Evolutionary conservation across 441 rosid species (phyloP).

Genomic region (Gossypium lobatum): DNA sequence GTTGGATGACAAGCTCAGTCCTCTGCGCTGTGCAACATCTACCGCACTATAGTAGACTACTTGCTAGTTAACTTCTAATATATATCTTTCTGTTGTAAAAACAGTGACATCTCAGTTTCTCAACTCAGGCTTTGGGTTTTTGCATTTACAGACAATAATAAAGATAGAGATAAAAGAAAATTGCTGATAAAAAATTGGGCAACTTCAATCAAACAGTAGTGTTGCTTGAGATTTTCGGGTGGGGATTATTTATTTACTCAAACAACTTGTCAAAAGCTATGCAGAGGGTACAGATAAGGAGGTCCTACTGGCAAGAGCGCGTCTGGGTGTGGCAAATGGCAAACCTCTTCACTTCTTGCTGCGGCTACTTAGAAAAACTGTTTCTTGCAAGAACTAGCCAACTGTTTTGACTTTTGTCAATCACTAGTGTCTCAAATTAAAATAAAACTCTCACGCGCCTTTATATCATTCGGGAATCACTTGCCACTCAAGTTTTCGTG

Average conservation of each 20-base stretch:
- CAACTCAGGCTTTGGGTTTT: neutral
- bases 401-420: neutral
- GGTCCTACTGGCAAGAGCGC: constrained; percentile 3
- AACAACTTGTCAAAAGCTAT: constrained; percentile 12
- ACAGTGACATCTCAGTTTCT: neutral
- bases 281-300: neutral
- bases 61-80: neutral
- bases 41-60: neutral
- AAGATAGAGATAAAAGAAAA: neutral
- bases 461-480: neutral
- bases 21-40: neutral
- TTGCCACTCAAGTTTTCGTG: constrained; percentile 5
- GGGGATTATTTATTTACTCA: neutral
- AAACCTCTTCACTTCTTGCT: neutral
- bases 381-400: neutral
- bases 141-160: neutral
- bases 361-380: neutral
- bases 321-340: neutral
- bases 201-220: constrained; percentile 6
- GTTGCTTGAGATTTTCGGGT: neutral
- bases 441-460: constrained; percentile 8
- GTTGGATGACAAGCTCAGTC: neutral
- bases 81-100: neutral
- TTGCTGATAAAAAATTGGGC: neutral
- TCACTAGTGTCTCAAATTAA: neutral